A percentile compares a stretch with the other conserved stretches of the same genome.
phyloP scores from a whole-genome alignment of 2,329 filamentous ascomycete species.

The Rhytidhysteron rufulum region DNA sequence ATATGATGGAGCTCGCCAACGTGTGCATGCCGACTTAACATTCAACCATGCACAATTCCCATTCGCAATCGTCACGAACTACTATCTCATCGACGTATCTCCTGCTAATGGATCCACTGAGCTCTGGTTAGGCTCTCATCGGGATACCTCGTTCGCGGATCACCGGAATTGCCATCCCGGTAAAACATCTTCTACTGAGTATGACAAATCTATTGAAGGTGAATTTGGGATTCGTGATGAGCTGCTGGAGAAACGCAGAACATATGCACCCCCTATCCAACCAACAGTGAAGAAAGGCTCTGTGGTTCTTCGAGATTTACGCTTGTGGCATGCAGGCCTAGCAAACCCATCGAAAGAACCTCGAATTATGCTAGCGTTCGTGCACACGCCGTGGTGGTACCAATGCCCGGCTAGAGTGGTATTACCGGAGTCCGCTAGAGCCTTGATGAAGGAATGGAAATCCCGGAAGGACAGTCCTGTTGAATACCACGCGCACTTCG shows the following conservation, averaged over 20 bases:
- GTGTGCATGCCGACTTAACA: slow-evolving; percentile 31
- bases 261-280: slow-evolving; percentile 17
- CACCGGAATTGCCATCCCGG: slow-evolving; percentile 17
- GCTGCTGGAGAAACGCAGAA: slow-evolving; percentile 15
- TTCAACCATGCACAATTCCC: slow-evolving; percentile 33
- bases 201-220: slow-evolving; percentile 11
- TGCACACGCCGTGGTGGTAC: slow-evolving; percentile 37
- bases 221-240: slow-evolving; percentile 19
- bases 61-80: slow-evolving; percentile 47
- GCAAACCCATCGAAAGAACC: slow-evolving; percentile 42
- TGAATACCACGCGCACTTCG: neutral
- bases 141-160: slow-evolving; percentile 29
- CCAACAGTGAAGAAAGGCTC: slow-evolving; percentile 40
- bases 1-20: slow-evolving; percentile 15
- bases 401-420: neutral
- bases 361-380: slow-evolving; percentile 44
- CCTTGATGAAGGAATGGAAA: neutral
- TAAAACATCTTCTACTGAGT: slow-evolving; percentile 17
- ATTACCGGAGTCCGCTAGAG: neutral
- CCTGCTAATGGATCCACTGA: slow-evolving; percentile 49
- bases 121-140: slow-evolving; percentile 49
- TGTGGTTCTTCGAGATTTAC: slow-evolving; percentile 45
- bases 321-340: slow-evolving; percentile 50
- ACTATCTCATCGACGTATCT: slow-evolving; percentile 44
- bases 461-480: neutral